Conservation (phyloP, 176 grass and related monocot species). For the Tillandsia fasciculata region DNA sequence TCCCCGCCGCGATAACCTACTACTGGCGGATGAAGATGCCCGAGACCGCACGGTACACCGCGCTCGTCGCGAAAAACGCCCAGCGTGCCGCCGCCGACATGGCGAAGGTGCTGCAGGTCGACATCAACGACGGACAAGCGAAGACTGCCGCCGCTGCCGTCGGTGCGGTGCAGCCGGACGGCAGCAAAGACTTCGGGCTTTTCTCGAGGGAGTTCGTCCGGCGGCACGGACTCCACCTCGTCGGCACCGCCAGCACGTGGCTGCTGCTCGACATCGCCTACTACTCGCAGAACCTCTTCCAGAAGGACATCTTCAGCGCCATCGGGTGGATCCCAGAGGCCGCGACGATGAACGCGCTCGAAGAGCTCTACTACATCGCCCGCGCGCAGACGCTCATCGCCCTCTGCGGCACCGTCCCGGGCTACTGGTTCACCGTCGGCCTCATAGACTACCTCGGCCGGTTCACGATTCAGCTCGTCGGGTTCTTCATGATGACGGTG, state of each 20-base stretch:
- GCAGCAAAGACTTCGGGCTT: conserved; percentile 6
- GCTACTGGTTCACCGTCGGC: conserved; percentile 37
- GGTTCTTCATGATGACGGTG: conserved; percentile 38
- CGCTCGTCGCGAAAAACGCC: conserved; percentile 33
- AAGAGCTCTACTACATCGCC: conserved; percentile 37
- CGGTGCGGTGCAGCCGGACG: too few relatives aligned
- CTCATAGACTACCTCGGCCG: conserved; percentile 30
- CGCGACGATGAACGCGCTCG: conserved; percentile 31
- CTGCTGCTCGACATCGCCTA: conserved; percentile 35
- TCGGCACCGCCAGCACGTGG: conserved; percentile 26
- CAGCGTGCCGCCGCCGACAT: conserved; percentile 39
- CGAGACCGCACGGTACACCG: conserved; percentile 50
- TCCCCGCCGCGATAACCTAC: conserved; percentile 37
- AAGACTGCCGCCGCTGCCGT: background rate
- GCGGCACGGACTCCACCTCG: conserved; percentile 27
- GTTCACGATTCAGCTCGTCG: conserved; percentile 29
- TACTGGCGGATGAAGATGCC: conserved; percentile 56
- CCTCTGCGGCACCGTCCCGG: conserved; percentile 35
- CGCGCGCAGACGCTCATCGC: conserved; percentile 38
- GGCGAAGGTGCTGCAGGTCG: conserved; percentile 31
- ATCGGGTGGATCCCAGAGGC: conserved; percentile 31
- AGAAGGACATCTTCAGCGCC: conserved; percentile 36
- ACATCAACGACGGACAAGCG: background rate
- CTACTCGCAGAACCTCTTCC: conserved; percentile 38
- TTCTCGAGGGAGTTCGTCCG: conserved; percentile 26